Evolutionary conservation across 768 basidiomycete species (phyloP).

Genomic region (Amanita exitialis): DNA sequence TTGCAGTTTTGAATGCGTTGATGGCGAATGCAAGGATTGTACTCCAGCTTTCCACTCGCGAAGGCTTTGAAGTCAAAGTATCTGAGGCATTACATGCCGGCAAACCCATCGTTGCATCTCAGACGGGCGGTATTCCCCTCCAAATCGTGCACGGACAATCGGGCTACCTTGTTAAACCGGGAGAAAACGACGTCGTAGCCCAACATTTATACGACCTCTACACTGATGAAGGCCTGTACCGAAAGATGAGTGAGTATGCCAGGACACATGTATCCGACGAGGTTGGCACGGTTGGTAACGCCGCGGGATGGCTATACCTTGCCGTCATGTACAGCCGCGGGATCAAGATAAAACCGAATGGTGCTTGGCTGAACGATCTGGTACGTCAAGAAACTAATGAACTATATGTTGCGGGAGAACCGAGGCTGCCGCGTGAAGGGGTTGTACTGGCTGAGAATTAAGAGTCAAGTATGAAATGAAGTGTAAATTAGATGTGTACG

Average conservation of each 20-base stretch:
- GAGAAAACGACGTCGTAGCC: slow-evolving; percentile 70
- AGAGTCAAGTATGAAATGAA: neutral
- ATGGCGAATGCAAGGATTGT: slow-evolving; percentile 87
- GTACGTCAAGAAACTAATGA: slow-evolving; percentile 69
- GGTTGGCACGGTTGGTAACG: slow-evolving; percentile 77
- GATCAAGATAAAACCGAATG: slow-evolving; percentile 68
- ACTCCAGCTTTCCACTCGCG: slow-evolving; percentile 84
- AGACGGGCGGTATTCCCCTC: slow-evolving; percentile 89
- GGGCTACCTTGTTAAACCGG: slow-evolving; percentile 73
- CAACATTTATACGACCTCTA: slow-evolving; percentile 67
- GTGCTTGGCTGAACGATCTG: slow-evolving; percentile 81
- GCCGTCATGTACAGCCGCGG: slow-evolving; percentile 77
- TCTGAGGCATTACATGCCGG: slow-evolving; percentile 91
- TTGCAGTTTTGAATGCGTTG: slow-evolving; percentile 72
- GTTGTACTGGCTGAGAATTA: neutral
- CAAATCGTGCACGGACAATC: slow-evolving; percentile 85
- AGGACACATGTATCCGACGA: slow-evolving; percentile 75
- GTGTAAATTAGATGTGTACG: neutral
- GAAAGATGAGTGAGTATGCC: slow-evolving; percentile 55
- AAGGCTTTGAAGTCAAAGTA: slow-evolving; percentile 97
- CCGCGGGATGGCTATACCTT: slow-evolving; percentile 49
- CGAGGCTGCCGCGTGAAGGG: slow-evolving; percentile 52
- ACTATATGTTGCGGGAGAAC: slow-evolving; percentile 55
- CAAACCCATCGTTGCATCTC: slow-evolving; percentile 75
- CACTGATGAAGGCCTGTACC: slow-evolving; percentile 62